Base-by-base conservation (phyloP, 2,329 filamentous ascomycete genomes). In the Fusarium virguliforme region DNA sequence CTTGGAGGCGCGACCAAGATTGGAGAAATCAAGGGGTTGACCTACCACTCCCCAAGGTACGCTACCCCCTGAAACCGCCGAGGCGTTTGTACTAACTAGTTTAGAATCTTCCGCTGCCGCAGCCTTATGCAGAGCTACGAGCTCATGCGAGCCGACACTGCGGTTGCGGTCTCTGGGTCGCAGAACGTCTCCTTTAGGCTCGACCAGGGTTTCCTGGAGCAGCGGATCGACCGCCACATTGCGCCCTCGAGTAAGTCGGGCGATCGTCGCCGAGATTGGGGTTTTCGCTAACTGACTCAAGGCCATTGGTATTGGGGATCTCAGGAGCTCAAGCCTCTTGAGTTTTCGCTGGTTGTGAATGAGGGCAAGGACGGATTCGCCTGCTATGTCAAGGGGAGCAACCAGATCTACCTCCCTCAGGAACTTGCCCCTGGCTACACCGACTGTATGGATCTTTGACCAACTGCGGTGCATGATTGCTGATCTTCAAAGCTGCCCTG, bases 91-190 rank as follows among this genome's bases (percentile, higher is more conserved):
- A n/a, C 54, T 57, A 32, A 57, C n/a, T 15, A 24, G 7, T 30
- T 32, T 18, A 65, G 64, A 26, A 46, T 34, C 18, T 66, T 53
- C 41, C 54, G 60, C 12, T 66, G 54, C 24, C 53, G 64, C 10
- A 66, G 54, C 15, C 60, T 66, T 8, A 66, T 66, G 60, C 64
- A 66, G 34, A 66, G 64, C 54, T 66, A 66, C 13, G 54, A 62
- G 6, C 15, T 63, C 26, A 38, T 26, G 1, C 9, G 46, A 12
- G 64, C 64, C 8, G 63, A 65, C 9, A 63, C 43, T 3, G 30
- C 22, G 7, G 37, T 65, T 2, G 59, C 63, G 3, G 41, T 54
- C 6, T 63, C 64, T 3, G 64, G 64, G 3, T 43, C 54, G 1
- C 60, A 66, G 60, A 66, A 66, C 9, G 41, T 66, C 8, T 66